Base-by-base conservation (phyloP, 1,139 yeast species). In the Candida neerlandica region DNA sequence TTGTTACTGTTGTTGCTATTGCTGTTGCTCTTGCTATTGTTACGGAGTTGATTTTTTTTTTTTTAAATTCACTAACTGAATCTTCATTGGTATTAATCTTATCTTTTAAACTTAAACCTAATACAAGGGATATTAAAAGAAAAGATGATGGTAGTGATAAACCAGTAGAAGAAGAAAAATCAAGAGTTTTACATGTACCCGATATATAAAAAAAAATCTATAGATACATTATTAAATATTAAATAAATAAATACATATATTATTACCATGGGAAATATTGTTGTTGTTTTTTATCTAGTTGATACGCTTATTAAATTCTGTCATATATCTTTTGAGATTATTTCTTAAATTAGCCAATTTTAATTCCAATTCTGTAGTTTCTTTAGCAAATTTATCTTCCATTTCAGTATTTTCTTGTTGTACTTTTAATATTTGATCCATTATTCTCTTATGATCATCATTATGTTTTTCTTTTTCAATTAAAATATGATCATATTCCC, bases 281-380 rank as follows among this genome's bases (percentile, higher is more conserved):
- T 3, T 27, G 32, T 5, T n/a, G n/a, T n/a, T n/a, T n/a, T 14
- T 18, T 41, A 43, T 12, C 11, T 32, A 7, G 33, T 46, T 39
- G 44, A 48, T 40, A 33, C 51, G 53, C 39, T 54, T 55, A 18
- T 53, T 51, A 43, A 58, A 55, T 42, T 56, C 58, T 19, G 58
- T 55, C 45, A 75, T 63, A 47, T 61, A 61, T 6, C 56, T 52
- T 51, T 72, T 70, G 34, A 85, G 69, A 55, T 81, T 86, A 2
- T 80, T 70, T 57, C 80, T 80, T 50, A 86, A 70, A 51, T 78
- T 73, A 33, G 79, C 78, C 37, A 84, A 73, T 56, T 84, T 87
- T 45, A 73, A 61, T 49, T 78, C 80, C 10, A 84, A 77, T 37
- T 75, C 80, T 51, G 78, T 73, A 51, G 77, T 75, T 55, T 86